A percentile compares a stretch with the other conserved stretches of the same genome.
phyloP scores from a whole-genome alignment of 306 rosid species.

The Vachellia collinsii region DNA sequence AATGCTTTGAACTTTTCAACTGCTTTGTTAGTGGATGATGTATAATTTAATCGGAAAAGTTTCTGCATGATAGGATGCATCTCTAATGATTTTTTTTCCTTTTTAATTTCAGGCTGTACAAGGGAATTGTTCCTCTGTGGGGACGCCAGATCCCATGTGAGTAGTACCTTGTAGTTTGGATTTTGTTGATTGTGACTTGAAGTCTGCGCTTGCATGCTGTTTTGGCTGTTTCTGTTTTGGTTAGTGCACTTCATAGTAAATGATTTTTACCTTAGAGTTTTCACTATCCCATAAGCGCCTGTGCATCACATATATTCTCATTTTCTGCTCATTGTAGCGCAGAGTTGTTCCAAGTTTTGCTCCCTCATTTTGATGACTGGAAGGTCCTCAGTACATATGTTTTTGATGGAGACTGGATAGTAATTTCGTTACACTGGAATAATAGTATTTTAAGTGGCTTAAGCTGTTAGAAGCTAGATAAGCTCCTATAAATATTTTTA shows the following conservation, averaged over 20 bases:
- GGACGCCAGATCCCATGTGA: constrained; percentile 99
- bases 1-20: neutral
- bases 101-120: constrained; percentile 67
- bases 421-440: neutral
- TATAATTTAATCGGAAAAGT: neutral
- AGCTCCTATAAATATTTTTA: neutral
- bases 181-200: neutral
- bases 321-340: neutral
- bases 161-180: constrained; percentile 29
- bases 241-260: neutral
- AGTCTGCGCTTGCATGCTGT: neutral
- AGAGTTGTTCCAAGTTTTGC: neutral
- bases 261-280: neutral
- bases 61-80: neutral
- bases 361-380: neutral
- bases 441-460: neutral
- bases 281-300: neutral
- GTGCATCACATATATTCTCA: neutral
- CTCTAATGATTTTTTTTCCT: constrained; percentile 31
- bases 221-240: neutral
- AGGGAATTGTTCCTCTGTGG: constrained; percentile 94
- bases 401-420: constrained; percentile 1
- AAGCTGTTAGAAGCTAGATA: neutral
- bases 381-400: neutral
- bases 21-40: constrained; percentile 1